phyloP scores from a whole-genome alignment of 768 basidiomycete species.

The Boletus patriciae region DNA sequence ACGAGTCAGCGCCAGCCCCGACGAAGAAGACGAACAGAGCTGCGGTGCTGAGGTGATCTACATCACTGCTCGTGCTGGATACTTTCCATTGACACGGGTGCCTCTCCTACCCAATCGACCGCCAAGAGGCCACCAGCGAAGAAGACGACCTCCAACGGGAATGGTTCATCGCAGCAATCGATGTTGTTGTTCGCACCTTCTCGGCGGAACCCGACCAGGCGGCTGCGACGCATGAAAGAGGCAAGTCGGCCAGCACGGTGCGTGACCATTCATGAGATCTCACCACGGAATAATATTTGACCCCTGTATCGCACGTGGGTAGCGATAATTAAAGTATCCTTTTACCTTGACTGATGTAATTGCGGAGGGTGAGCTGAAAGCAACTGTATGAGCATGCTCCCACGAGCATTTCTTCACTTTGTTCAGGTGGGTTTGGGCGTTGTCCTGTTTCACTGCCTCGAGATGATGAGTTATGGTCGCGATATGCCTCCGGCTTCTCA shows the following conservation, averaged over 20 bases:
- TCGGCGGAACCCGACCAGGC: constrained; percentile 24
- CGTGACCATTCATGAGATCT: constrained; percentile 11
- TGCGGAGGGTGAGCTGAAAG: neutral
- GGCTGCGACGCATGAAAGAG: no score
- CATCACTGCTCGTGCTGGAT: constrained; percentile 21
- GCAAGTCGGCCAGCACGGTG: constrained; percentile 50
- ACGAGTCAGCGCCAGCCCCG: constrained; percentile 42
- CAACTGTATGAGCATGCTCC: neutral
- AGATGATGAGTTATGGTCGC: neutral
- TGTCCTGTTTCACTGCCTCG: neutral
- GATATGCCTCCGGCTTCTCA: neutral
- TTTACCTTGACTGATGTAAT: neutral
- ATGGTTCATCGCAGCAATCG: constrained; percentile 31
- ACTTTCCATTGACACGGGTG: constrained; percentile 27
- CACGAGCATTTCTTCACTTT: neutral
- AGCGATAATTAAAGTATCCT: constrained; percentile 21
- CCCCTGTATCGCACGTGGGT: constrained; percentile 12
- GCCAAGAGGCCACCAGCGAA: constrained; percentile 56
- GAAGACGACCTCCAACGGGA: constrained; percentile 40
- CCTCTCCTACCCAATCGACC: constrained; percentile 30
- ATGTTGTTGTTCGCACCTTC: constrained; percentile 64
- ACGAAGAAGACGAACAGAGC: constrained; percentile 60
- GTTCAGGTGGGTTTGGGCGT: neutral
- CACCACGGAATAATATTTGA: neutral
- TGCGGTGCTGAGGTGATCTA: constrained; percentile 57